Evolutionary conservation across 192 early-diverging fungal genomes (phyloP).

Genomic region (Backusella mclennaniae): DNA sequence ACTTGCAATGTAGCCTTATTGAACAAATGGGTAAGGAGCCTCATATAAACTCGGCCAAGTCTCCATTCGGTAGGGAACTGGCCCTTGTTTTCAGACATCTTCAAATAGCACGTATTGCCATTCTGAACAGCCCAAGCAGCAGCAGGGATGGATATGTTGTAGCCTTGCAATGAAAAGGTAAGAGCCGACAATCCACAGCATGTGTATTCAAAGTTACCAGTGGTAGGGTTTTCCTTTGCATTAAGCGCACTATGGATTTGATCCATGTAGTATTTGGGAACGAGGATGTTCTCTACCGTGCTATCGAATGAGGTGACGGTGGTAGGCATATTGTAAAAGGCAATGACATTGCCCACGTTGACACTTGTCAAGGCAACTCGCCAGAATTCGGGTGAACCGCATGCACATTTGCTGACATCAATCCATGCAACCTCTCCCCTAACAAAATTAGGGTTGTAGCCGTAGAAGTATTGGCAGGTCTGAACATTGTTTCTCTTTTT

Average conservation of each 20-base stretch:
- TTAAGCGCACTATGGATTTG: not conserved
- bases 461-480: not conserved
- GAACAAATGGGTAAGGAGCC: not conserved
- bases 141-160: not conserved
- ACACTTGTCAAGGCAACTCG: not conserved
- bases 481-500: not conserved
- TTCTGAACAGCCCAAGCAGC: constrained; percentile 1
- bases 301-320: not conserved
- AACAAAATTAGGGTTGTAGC: not conserved
- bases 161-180: not conserved
- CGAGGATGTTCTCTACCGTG: not conserved
- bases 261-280: not conserved
- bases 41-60: not conserved
- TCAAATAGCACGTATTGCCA: not conserved
- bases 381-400: not conserved
- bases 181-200: not conserved
- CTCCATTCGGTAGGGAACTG: not conserved
- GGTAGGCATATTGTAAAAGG: not conserved
- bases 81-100: not conserved
- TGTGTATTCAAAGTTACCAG: not conserved
- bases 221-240: not conserved
- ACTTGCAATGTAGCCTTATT: not conserved
- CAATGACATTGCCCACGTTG: not conserved
- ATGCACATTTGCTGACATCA: not conserved
- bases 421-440: not conserved